Evolutionary conservation across 2,329 filamentous ascomycete genomes (phyloP).

Genomic region (Trichoderma afroharzianum): DNA sequence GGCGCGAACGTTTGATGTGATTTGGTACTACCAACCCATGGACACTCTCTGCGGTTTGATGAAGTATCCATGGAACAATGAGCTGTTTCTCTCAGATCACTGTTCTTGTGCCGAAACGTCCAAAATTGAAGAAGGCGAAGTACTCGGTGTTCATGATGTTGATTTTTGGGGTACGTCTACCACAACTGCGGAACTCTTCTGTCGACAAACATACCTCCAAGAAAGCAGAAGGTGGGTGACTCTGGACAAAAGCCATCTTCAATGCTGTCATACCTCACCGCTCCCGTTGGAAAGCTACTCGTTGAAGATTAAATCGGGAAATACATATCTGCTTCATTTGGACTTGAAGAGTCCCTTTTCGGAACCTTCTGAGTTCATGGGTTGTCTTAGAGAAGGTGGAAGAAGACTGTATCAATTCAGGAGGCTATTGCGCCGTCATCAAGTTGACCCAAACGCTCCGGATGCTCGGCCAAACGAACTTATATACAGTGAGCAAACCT

Average conservation of each 20-base stretch:
- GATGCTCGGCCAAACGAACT: constrained; percentile 53
- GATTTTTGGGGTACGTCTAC: constrained; percentile 52
- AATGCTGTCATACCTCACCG: constrained; percentile 41
- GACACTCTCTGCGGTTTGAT: constrained; percentile 68
- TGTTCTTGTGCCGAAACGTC: constrained; percentile 60
- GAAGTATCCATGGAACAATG: constrained; percentile 66
- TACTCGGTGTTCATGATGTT: constrained; percentile 56
- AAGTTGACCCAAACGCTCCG: constrained; percentile 32
- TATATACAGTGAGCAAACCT: constrained; percentile 48
- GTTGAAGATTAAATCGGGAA: constrained; percentile 45
- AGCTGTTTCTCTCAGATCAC: constrained; percentile 73
- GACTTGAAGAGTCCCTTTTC: constrained; percentile 35
- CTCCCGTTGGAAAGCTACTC: constrained; percentile 14
- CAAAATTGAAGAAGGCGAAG: constrained; percentile 50
- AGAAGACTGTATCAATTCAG: constrained; percentile 41
- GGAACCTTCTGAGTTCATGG: constrained; percentile 60
- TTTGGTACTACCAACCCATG: constrained; percentile 69
- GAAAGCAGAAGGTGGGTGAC: constrained; percentile 60
- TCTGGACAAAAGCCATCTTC: constrained; percentile 51
- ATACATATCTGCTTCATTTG: constrained; percentile 53
- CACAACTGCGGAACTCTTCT: constrained; percentile 55
- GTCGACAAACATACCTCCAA: constrained; percentile 66
- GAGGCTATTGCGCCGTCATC: constrained; percentile 47
- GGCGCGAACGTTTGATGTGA: constrained; percentile 52
- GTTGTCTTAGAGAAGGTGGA: constrained; percentile 22